Percentiles rank a stretch among this genome's conserved stretches.
phyloP scores from a whole-genome alignment of 305 asterid genomes.

The Coffea humblotiana region DNA sequence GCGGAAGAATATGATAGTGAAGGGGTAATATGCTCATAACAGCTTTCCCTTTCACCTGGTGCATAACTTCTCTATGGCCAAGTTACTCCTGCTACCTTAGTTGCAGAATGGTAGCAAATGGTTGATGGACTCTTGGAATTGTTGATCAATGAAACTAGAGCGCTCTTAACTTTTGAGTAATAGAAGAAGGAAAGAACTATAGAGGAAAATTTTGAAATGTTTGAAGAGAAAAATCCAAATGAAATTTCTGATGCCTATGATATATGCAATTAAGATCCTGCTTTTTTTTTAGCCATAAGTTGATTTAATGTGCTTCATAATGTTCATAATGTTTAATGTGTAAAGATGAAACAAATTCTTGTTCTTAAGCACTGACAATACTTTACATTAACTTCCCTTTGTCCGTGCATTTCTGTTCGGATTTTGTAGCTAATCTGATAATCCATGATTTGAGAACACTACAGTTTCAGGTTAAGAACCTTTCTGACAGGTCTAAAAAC shows the following conservation, averaged over 20 bases:
- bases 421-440: not conserved
- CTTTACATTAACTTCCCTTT: not conserved
- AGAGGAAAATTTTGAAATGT: not conserved
- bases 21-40: conserved; percentile 45
- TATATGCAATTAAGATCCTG: too few species aligned
- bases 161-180: not conserved
- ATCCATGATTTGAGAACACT: not conserved
- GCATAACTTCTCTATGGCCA: not conserved
- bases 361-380: not conserved
- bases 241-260: too few species aligned
- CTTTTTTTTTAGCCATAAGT: not conserved
- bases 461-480: not conserved
- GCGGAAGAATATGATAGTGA: conserved; percentile 64
- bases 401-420: too few species aligned
- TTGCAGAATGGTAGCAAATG: too few species aligned
- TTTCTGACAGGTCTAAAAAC: not conserved
- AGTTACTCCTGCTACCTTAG: not conserved
- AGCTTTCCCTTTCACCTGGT: not conserved
- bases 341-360: not conserved
- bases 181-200: not conserved
- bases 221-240: not conserved
- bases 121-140: not conserved
- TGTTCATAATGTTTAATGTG: not conserved
- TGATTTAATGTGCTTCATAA: not conserved
- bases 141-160: not conserved